Evolutionary conservation across 192 early-diverging fungal genomes (phyloP).

Genomic region (Coemansia umbellata): DNA sequence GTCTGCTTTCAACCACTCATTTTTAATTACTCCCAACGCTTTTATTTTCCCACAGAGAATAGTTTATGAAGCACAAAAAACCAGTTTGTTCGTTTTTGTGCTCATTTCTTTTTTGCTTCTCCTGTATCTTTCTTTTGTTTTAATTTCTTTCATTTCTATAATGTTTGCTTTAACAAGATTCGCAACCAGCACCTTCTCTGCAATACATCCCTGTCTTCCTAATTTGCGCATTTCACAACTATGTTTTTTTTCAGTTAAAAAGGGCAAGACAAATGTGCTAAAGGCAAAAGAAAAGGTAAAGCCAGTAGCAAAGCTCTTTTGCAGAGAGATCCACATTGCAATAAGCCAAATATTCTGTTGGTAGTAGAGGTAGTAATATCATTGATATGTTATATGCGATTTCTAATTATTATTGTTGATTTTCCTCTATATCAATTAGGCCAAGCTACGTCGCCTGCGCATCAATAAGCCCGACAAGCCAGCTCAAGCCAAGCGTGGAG

Average conservation of each 20-base stretch:
- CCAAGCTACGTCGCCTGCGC: conserved; percentile 46
- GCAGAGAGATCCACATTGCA: background rate
- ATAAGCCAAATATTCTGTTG: background rate
- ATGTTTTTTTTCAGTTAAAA: conserved; percentile 4
- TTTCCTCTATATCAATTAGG: no score
- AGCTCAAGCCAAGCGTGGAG: conserved; percentile 36
- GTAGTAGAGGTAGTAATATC: no score
- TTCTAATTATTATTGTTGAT: no score
- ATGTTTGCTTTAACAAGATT: conserved; percentile 18
- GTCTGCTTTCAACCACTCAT: no score
- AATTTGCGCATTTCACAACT: background rate
- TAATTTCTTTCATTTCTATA: background rate
- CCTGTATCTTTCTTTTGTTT: background rate
- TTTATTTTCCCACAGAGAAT: no score
- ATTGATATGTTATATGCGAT: no score
- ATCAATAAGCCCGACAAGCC: conserved; percentile 39
- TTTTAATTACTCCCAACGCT: no score
- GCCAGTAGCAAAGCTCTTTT: no score
- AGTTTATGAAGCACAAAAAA: no score
- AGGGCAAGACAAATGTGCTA: conserved; percentile 27
- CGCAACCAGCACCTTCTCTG: background rate
- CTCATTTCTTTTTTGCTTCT: background rate
- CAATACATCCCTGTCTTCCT: background rate
- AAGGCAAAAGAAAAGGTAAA: conserved; percentile 39
- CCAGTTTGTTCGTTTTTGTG: no score